Evolutionary conservation across 2,329 filamentous ascomycete species (phyloP), one percentile per base, ranked within the genome.

Genomic region (Xylariaceae sp.): DNA sequence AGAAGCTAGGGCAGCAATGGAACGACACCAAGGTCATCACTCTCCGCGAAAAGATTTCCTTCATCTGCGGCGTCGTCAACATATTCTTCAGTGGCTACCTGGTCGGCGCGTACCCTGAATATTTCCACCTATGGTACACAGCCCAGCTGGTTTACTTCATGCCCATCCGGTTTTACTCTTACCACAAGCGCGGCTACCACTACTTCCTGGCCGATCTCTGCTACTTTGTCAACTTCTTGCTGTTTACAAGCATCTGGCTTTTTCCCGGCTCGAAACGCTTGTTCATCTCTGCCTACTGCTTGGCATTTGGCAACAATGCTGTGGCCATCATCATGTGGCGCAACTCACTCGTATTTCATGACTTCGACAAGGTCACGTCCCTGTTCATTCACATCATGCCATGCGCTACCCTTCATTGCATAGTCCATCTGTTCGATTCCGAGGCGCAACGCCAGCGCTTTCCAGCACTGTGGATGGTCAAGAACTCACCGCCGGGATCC

Each of bases 381-480:
- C 80, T 99, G n/a, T 99, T 99, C 74, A 96, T 99, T 64, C 94
- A 99, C 72, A 95, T 99, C 66, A 99, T 99, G 92, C 94, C 94
- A 1, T 96, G 91, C 62, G 92, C 88, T 4, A 89, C 91, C 1
- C 80, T 99, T 9, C 94, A 99, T 72, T 95, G 90, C 68, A 79
- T 99, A 11, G 88, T 96, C 12, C 94, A 99, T 69, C 78, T 97
- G 26, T 78, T 91, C 9, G 73, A 87, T 0, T 72, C 81, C 1
- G 82, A 84, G 27, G 70, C 80, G 42, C 87, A 95, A 66, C 75
- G 79, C 60, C 72, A 76, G 30, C 83, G 85, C 26, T 97, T 95
- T 68, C 91, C 92, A 0, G 92, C 91, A 9, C 83, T 96, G 60
- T 91, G 88, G 74, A 80, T 82, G 32, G 90, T 99, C 73, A 91